Evolutionary conservation across 2,329 filamentous ascomycete genomes (phyloP).

Genomic region (Stenocarpella maydis): DNA sequence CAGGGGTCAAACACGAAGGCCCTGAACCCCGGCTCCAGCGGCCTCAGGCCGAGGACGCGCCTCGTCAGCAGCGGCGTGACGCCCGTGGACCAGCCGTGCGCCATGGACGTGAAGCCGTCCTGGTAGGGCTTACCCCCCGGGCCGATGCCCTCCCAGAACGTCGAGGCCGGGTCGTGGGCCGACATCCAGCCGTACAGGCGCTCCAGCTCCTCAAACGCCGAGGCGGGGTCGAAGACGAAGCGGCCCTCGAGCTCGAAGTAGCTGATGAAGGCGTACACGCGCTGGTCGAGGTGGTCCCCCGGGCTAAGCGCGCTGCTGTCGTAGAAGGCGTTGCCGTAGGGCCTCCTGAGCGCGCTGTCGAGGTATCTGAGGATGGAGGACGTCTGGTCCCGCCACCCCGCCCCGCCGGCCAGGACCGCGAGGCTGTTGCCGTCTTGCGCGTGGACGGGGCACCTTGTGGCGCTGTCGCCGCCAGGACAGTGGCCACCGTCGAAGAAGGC

Average conservation of each 20-base stretch:
- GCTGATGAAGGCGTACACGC: slow-evolving; percentile 61
- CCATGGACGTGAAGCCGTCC: slow-evolving; percentile 55
- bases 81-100: slow-evolving; percentile 61
- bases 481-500: slow-evolving; percentile 56
- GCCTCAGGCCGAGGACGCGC: slow-evolving; percentile 56
- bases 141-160: slow-evolving; percentile 62
- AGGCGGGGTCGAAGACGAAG: slow-evolving; percentile 45
- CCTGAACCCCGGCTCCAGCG: slow-evolving; percentile 53
- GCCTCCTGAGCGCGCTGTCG: slow-evolving; percentile 43
- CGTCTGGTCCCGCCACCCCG: slow-evolving; percentile 40
- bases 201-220: slow-evolving; percentile 54
- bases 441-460: slow-evolving; percentile 48
- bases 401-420: slow-evolving; percentile 50
- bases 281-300: slow-evolving; percentile 48
- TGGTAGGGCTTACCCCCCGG: slow-evolving; percentile 53
- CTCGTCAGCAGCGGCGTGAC: slow-evolving; percentile 56
- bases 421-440: slow-evolving; percentile 61
- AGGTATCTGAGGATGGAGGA: slow-evolving; percentile 51
- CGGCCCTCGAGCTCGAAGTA: slow-evolving; percentile 62
- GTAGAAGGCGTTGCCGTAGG: slow-evolving; percentile 62
- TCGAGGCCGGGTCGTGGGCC: slow-evolving; percentile 53
- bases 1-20: slow-evolving; percentile 51
- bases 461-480: slow-evolving; percentile 36
- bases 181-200: slow-evolving; percentile 61
- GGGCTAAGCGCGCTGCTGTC: slow-evolving; percentile 51